Base-by-base conservation (phyloP, 2,329 filamentous ascomycete species). In the Trichoderma simmonsii region DNA sequence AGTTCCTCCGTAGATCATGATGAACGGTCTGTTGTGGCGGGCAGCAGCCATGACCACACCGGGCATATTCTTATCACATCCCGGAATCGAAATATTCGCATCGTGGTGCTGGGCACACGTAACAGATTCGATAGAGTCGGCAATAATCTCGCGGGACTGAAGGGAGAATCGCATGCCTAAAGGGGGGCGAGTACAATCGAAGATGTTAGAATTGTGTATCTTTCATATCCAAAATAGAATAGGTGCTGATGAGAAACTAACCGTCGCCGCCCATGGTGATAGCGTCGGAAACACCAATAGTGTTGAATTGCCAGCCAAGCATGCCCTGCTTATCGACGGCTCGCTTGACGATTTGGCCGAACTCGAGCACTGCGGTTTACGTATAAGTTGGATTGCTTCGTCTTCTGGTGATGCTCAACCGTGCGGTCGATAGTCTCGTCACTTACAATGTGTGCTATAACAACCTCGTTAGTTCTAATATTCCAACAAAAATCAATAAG, bases 61-160 rank as follows among this genome's bases (percentile, higher is more conserved):
- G 0, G 95, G 95, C 95, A 98, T 98, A 81, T 98, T 98, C 88
- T 98, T 98, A 84, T 98, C 95, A 81, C 95, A 98, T 12, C 95
- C 95, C 0, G 95, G 94, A 76, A 98, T 95, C 34, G 93, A 91
- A 80, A 98, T 95, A 81, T 95, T 97, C 72, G 94, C 95, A 80
- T 98, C 95, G 81, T 98, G 94, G 76, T 92, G 92, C 80, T 98
- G 95, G 6, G 93, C 95, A 80, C 92, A 95, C 1, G 94, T 98
- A 51, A 97, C 93, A 2, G 93, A 95, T 84, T 98, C 95, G 78
- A 98, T 94, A 76, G 91, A 95, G 83, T 98, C 95, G 74, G 95
- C 95, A 75, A 98, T 98, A 75, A 98, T 90, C 79, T 98, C 95
- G 73, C 95, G 89, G 2, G 92, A 93, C 79, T 97, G 95, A 6